Conservation (phyloP, 2,329 filamentous ascomycete genomes). For the Penicillium sp. region DNA sequence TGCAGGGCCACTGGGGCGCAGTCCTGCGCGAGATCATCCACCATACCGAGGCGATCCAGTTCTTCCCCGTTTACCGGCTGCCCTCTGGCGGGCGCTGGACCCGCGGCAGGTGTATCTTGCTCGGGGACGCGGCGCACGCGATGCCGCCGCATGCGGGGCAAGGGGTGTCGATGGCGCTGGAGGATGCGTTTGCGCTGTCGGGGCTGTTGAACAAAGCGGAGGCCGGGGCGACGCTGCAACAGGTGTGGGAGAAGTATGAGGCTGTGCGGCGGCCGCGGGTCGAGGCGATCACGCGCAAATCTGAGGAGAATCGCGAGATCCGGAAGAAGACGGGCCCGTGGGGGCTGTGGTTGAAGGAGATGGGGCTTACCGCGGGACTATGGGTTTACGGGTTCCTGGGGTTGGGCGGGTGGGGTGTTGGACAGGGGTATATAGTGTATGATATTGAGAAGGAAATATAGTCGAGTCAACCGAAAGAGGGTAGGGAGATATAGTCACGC, state of each 20-base stretch:
- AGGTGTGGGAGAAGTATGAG: conserved; percentile 35
- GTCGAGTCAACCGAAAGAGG: background rate
- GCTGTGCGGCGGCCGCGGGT: conserved; percentile 38
- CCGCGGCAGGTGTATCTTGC: conserved; percentile 39
- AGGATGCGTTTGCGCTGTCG: conserved; percentile 45
- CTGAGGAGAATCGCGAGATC: conserved; percentile 29
- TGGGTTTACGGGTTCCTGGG: conserved; percentile 27
- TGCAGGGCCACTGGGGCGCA: conserved; percentile 58
- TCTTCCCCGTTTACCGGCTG: conserved; percentile 43
- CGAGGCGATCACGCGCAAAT: conserved; percentile 29
- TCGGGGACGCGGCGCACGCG: conserved; percentile 41
- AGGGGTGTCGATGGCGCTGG: conserved; percentile 59
- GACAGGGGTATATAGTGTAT: conserved; percentile 35
- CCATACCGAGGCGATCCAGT: conserved; percentile 28
- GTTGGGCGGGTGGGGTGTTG: conserved; percentile 25
- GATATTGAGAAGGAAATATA: conserved; percentile 33
- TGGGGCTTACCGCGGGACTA: conserved; percentile 21
- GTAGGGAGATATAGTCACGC: background rate
- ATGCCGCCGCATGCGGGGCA: conserved; percentile 52
- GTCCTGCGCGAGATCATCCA: conserved; percentile 19
- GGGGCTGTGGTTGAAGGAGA: conserved; percentile 35
- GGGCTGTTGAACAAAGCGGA: background rate
- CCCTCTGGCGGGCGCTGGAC: conserved; percentile 39
- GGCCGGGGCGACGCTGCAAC: conserved; percentile 22
- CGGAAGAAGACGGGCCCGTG: conserved; percentile 32